Evolutionary conservation across 2,329 filamentous ascomycete genomes (phyloP).

Genomic region (Chlorencoelia australis): DNA sequence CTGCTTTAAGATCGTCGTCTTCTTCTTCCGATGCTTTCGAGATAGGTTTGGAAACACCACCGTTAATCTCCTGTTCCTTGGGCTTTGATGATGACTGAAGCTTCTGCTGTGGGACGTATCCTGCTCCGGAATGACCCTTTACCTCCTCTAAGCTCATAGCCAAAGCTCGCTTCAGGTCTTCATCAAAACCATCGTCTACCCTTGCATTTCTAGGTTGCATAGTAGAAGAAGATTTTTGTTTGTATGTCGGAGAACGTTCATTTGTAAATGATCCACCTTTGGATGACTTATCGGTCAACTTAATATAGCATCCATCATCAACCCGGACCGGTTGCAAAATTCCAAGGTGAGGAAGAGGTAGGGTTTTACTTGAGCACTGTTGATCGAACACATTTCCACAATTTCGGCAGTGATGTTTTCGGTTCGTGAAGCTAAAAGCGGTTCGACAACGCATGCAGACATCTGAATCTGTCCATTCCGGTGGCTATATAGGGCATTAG

Average conservation of each 20-base stretch:
- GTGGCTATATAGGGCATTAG: too few relatives aligned
- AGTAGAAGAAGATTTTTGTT: conserved; percentile 51
- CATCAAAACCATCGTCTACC: conserved; percentile 85
- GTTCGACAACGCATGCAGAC: conserved; percentile 98
- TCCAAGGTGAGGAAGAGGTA: conserved; percentile 84
- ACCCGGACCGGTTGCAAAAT: conserved; percentile 87
- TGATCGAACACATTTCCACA: conserved; percentile 97
- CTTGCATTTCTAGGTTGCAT: conserved; percentile 90
- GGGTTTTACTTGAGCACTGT: conserved; percentile 80
- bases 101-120: conserved; percentile 60
- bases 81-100: conserved; percentile 26
- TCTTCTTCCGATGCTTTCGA: conserved; percentile 63
- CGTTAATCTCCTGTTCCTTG: conserved; percentile 20
- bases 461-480: conserved; percentile 95
- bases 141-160: conserved; percentile 97
- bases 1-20: conserved; percentile 85
- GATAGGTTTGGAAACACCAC: conserved; percentile 28
- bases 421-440: conserved; percentile 92
- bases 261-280: conserved; percentile 30
- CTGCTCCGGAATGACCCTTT: conserved; percentile 58
- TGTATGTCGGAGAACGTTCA: conserved; percentile 43
- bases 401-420: conserved; percentile 96
- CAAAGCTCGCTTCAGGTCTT: conserved; percentile 84
- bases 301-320: conserved; percentile 90
- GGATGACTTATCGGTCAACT: conserved; percentile 67